phyloP scores from a whole-genome alignment of 2,329 filamentous ascomycete species.

The Aspergillus floridensis region DNA sequence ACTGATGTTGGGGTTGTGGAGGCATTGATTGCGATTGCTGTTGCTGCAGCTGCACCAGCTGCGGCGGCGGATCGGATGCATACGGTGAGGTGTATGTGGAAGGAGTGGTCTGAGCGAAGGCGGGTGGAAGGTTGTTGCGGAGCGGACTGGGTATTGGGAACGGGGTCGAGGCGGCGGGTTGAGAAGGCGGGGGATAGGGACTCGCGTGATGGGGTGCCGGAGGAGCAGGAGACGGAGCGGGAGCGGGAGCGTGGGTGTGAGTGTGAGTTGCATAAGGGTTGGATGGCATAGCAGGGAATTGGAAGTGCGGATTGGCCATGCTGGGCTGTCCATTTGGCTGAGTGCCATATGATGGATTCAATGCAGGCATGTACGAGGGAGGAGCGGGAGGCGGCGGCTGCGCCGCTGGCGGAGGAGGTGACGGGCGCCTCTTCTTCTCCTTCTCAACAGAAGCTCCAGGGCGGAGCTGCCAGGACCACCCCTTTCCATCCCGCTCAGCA shows the following conservation, averaged over 20 bases:
- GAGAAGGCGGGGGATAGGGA: constrained; percentile 23
- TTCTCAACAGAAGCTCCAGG: constrained; percentile 60
- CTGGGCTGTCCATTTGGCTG: constrained; percentile 27
- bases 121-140: constrained; percentile 39
- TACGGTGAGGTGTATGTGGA: constrained; percentile 44
- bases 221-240: constrained; percentile 25
- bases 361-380: constrained; percentile 38
- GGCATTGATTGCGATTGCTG: constrained; percentile 25
- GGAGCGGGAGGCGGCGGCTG: constrained; percentile 30
- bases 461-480: constrained; percentile 62
- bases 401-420: constrained; percentile 37
- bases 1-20: constrained; percentile 24
- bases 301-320: constrained; percentile 38
- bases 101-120: constrained; percentile 37
- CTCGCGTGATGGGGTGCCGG: constrained; percentile 20
- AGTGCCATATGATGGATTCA: constrained; percentile 31
- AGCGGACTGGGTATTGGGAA: constrained; percentile 38
- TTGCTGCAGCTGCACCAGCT: constrained; percentile 32
- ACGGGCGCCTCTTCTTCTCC: constrained; percentile 52
- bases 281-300: constrained; percentile 37
- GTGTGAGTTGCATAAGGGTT: constrained; percentile 28
- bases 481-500: constrained; percentile 61
- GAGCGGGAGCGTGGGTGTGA: constrained; percentile 10
- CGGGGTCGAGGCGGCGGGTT: constrained; percentile 31
- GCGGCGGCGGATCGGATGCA: constrained; percentile 37